Evolutionary conservation across 208 protist genomes (phyloP).

Genomic region (Acanthamoeba healyi): DNA sequence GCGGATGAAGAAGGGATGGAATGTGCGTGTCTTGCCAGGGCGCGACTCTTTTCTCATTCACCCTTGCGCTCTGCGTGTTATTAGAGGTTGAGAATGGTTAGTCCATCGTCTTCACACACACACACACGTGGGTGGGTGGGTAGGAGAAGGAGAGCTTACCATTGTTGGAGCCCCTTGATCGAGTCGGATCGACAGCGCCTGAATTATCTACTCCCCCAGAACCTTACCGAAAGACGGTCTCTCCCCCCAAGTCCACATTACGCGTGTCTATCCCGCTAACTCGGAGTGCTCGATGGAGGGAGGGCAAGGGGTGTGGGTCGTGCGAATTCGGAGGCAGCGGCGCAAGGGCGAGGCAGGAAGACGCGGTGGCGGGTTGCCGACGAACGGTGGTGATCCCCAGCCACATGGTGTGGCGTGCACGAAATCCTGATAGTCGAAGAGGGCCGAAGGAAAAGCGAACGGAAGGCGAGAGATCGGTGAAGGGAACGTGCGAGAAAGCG

Average conservation of each 20-base stretch:
- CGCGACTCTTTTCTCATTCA: background rate
- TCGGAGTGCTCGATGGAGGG: too few species aligned
- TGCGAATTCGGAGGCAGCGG: too few species aligned
- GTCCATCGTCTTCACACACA: too few species aligned
- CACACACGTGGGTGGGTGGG: background rate
- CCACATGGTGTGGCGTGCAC: too few species aligned
- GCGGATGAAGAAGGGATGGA: background rate
- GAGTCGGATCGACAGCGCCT: background rate
- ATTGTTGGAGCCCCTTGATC: background rate
- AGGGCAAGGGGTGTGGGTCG: background rate
- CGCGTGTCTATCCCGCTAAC: too few species aligned
- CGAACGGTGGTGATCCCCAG: background rate
- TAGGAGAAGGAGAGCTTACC: too few species aligned
- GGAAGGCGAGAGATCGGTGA: background rate
- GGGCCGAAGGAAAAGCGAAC: background rate
- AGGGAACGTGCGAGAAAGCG: background rate
- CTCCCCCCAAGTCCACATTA: too few species aligned
- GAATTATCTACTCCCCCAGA: background rate
- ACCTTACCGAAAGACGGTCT: background rate
- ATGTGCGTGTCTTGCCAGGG: background rate
- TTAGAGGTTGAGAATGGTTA: too few species aligned
- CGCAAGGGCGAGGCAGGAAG: too few species aligned
- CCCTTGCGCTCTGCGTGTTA: background rate
- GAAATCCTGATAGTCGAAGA: background rate
- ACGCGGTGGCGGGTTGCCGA: too few species aligned